A percentile compares a stretch with the other conserved stretches of the same genome.
These are phyloP conservation scores for Suillus bovinus DNA, from an alignment of 768 basidiomycete species.

Conservation along the genomic window DNA sequence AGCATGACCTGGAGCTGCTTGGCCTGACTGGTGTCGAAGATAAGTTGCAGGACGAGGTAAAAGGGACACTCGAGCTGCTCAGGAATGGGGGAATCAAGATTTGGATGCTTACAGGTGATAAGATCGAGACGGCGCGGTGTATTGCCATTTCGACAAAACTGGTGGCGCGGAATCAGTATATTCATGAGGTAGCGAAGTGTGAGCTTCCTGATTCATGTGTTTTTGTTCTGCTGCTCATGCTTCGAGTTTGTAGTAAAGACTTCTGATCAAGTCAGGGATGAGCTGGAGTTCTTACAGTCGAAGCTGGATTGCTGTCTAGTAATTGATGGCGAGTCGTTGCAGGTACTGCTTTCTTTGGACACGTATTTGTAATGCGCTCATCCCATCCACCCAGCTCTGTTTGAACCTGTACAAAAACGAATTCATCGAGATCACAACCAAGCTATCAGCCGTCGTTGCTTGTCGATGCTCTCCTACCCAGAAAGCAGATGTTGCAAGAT, in stretches of 20 bases:
- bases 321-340: conserved; percentile 95
- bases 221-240: conserved; percentile 9
- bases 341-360: conserved; percentile 49
- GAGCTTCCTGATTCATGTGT: conserved; percentile 12
- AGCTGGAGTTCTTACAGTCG: conserved; percentile 91
- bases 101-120: conserved; percentile 99
- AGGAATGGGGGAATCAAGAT: conserved; percentile 98
- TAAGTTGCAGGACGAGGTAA: conserved; percentile 97
- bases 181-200: conserved; percentile 96
- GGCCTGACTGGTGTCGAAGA: conserved; percentile 99
- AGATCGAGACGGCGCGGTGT: conserved; percentile 97
- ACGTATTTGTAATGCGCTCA: neutral
- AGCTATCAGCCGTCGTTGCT: conserved; percentile 93
- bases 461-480: conserved; percentile 99
- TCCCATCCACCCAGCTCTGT: conserved; percentile 62
- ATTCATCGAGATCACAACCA: conserved; percentile 95
- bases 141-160: conserved; percentile 98
- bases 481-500: conserved; percentile 94
- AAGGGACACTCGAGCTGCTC: conserved; percentile 86
- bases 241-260: conserved; percentile 67
- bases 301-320: conserved; percentile 98
- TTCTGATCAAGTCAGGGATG: conserved; percentile 76
- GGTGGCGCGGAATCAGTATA: conserved; percentile 94
- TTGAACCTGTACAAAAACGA: conserved; percentile 88
- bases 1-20: conserved; percentile 87